These are phyloP conservation scores for Mycena haematopus DNA, from an alignment of 768 basidiomycete species.

Conservation along the genomic window DNA sequence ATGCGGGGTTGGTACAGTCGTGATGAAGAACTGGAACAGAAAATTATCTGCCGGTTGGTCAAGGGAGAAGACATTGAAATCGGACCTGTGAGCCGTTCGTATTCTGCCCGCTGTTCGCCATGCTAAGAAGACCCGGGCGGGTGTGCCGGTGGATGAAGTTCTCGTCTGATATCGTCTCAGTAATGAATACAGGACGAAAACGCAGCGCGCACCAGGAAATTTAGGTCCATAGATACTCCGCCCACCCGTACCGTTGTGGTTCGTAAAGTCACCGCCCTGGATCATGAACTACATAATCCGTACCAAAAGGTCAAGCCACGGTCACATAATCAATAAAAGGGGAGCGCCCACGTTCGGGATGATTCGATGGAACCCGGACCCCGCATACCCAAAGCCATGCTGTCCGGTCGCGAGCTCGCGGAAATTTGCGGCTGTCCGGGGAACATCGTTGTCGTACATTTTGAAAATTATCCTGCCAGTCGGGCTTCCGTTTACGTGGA, in stretches of 20 bases:
- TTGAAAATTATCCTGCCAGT: constrained; percentile 78
- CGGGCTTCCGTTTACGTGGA: constrained; percentile 49
- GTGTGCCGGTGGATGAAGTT: constrained; percentile 82
- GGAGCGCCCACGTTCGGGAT: constrained; percentile 53
- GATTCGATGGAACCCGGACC: constrained; percentile 77
- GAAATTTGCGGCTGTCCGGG: constrained; percentile 83
- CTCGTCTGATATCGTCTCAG: constrained; percentile 63
- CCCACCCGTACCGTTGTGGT: constrained; percentile 66
- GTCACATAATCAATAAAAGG: background rate
- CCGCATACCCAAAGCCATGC: constrained; percentile 76
- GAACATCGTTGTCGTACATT: constrained; percentile 82
- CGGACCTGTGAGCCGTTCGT: constrained; percentile 76
- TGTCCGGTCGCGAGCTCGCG: constrained; percentile 84
- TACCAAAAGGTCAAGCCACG: background rate
- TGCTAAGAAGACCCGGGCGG: constrained; percentile 71
- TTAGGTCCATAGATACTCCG: constrained; percentile 79
- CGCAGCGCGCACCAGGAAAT: constrained; percentile 57
- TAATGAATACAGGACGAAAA: background rate
- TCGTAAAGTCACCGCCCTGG: constrained; percentile 90
- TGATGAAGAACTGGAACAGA: constrained; percentile 79
- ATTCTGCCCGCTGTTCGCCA: constrained; percentile 83
- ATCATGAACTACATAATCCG: constrained; percentile 69
- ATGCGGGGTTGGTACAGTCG: constrained; percentile 70
- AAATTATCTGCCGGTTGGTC: background rate
- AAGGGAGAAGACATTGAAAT: background rate